These are phyloP conservation scores for Acacia crassicarpa DNA, from an alignment of 306 rosid species.

Conservation along the genomic window DNA sequence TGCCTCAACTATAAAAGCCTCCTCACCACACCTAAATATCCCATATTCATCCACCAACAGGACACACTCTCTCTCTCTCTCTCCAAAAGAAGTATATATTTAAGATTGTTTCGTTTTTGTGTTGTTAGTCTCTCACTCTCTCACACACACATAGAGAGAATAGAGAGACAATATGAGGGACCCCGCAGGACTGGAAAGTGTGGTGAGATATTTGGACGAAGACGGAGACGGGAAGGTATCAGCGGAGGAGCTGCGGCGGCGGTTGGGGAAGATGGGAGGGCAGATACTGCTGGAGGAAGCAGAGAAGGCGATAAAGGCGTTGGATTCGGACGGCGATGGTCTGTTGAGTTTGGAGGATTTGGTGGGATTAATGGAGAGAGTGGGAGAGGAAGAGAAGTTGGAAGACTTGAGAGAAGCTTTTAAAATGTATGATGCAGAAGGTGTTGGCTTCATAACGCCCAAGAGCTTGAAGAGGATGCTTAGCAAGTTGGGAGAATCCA, in stretches of 20 bases:
- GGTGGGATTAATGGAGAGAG: slow-evolving; percentile 46
- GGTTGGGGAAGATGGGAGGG: slow-evolving; percentile 49
- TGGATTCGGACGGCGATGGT: slow-evolving; percentile 89
- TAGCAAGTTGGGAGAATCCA: slow-evolving; percentile 62
- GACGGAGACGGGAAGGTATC: slow-evolving; percentile 93
- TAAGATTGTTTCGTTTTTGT: not conserved
- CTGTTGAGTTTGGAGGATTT: slow-evolving; percentile 64
- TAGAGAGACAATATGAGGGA: not conserved
- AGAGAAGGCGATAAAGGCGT: slow-evolving; percentile 49
- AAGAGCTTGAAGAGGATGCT: slow-evolving; percentile 74
- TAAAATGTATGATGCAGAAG: slow-evolving; percentile 59
- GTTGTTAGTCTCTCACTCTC: not conserved
- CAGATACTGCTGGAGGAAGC: slow-evolving; percentile 53
- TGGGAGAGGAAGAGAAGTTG: slow-evolving; percentile 67
- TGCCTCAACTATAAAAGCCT: not conserved
- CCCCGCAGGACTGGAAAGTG: slow-evolving; percentile 39
- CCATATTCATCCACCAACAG: not conserved
- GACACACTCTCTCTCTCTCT: too few species aligned
- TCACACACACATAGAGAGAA: not conserved
- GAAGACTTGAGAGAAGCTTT: slow-evolving; percentile 74
- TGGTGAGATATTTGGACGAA: slow-evolving; percentile 70
- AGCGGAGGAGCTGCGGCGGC: slow-evolving; percentile 51
- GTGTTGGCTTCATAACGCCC: slow-evolving; percentile 73
- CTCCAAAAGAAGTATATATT: too few species aligned
- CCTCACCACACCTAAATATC: not conserved